Evolutionary conservation across 2,329 filamentous ascomycete species (phyloP).

Genomic region (Fusarium metavorans): DNA sequence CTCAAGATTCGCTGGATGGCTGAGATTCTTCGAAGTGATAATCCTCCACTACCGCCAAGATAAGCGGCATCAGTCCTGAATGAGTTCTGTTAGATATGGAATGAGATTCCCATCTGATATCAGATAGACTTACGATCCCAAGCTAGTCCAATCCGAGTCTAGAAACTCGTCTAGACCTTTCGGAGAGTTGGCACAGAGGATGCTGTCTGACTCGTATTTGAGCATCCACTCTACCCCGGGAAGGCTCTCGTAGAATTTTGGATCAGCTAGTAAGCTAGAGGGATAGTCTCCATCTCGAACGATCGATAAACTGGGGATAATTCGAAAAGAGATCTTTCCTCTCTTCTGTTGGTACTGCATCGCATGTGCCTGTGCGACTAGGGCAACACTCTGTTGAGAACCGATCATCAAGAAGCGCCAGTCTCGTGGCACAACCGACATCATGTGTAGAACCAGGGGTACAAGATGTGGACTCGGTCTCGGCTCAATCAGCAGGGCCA

Average conservation of each 20-base stretch:
- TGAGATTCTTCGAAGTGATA: constrained; percentile 65
- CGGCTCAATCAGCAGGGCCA: constrained; percentile 65
- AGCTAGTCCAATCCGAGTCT: not conserved
- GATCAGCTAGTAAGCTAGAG: constrained; percentile 60
- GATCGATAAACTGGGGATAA: not conserved
- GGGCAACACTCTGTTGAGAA: constrained; percentile 59
- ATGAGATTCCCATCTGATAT: not conserved
- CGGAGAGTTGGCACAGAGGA: constrained; percentile 66
- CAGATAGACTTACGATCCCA: not conserved
- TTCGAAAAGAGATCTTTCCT: not conserved
- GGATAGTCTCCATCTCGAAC: not conserved
- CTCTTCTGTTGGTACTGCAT: not conserved
- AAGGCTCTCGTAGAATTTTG: constrained; percentile 65
- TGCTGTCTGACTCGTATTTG: constrained; percentile 67
- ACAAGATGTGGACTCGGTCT: constrained; percentile 61
- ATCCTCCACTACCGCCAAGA: constrained; percentile 65
- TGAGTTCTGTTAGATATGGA: not conserved
- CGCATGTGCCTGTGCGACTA: constrained; percentile 45
- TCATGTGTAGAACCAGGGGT: constrained; percentile 64
- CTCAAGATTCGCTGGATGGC: constrained; percentile 61
- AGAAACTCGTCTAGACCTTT: constrained; percentile 56
- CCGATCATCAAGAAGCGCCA: constrained; percentile 68
- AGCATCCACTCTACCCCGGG: constrained; percentile 65
- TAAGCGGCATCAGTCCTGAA: constrained; percentile 47
- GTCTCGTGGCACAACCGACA: constrained; percentile 63